Evolutionary conservation across 129 eudicot genomes (phyloP), one percentile per base, ranked within the genome.

Genomic region (Sambucus nigra): DNA sequence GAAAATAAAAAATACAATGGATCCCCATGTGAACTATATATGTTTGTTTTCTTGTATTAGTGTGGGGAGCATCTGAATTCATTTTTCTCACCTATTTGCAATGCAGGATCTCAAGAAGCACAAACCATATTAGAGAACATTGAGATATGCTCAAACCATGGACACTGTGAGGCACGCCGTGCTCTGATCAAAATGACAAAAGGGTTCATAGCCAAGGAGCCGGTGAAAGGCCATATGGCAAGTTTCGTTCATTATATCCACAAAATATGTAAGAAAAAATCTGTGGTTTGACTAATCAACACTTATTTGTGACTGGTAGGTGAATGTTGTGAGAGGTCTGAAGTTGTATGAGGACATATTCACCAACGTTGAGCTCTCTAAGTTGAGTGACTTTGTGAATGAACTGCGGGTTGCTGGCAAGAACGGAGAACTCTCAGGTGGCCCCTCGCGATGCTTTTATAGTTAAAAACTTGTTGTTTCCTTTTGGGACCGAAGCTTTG

Each of bases 371-470:
- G 99, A 86, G 80, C 84, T 92, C 31, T 72, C 85, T 53, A 92
- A 82, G 77, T 52, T 92, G 74, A 80, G 77, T 29, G 87, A 82
- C 76, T 83, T 82, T 57, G 87, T 80, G 65, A 78, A 71, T 54
- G 94, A 92, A 51, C 96, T 92, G 57, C 82, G 96, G 19, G 71
- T 73, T 61, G 87, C 94, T 44, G 99, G 99, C 72, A 94, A 80
- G 73, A 92, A 80, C 68, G 99, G 99, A 38, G 92, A 86, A 79
- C 94, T 92, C 81, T 80, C 89, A 86, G 98, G 98, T 89, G 87
- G 87, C 75, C 68, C 95, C 64, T 86, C 56, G 91, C 77, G 86
- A 86, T 81, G 86, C 86, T 86, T 77, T 80, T 69, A 68, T 78
- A 77, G 88, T 80, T 76, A 75, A 74, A 75, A n/a, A n/a, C n/a